Percentiles rank a stretch among this genome's conserved stretches.
Conservation (phyloP, 805 yeast species). For the Kodamaea hsintzibuensis region DNA sequence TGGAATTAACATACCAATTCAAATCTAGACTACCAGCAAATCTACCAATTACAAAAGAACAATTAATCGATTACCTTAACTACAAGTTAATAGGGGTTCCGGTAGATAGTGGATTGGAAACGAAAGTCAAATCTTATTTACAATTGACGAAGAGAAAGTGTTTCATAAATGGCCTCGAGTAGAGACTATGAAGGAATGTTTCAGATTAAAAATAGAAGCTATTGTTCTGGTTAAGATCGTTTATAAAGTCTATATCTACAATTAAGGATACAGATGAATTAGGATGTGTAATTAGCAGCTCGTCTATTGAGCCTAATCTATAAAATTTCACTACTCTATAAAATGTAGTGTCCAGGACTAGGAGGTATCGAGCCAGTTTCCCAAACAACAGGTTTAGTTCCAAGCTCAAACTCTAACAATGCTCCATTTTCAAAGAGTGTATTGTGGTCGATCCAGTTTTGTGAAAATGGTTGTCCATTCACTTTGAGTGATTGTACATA, state of each 20-base stretch:
- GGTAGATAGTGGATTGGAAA: conserved; percentile 10
- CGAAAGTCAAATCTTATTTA: conserved; percentile 13
- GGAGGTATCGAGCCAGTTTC: conserved; percentile 29
- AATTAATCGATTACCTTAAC: conserved; percentile 5
- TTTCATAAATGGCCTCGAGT: conserved; percentile 16
- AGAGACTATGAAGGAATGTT: conserved; percentile 1
- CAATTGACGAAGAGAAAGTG: conserved; percentile 13
- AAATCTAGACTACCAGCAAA: neutral
- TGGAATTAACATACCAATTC: conserved; percentile 5
- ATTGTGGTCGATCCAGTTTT: conserved; percentile 35
- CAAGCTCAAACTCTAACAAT: conserved; percentile 18
- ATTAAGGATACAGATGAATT: too few relatives aligned
- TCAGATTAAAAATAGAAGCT: neutral
- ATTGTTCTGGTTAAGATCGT: neutral
- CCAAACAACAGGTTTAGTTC: conserved; percentile 20
- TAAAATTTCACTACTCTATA: neutral
- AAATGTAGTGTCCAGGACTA: conserved; percentile 21
- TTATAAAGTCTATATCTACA: neutral
- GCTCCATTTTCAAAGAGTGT: conserved; percentile 32
- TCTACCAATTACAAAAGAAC: conserved; percentile 3
- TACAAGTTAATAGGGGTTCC: conserved; percentile 1
- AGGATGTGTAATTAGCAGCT: too few relatives aligned
- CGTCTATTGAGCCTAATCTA: neutral
- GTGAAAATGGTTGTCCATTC: conserved; percentile 24
- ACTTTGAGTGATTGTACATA: conserved; percentile 31